phyloP scores from a whole-genome alignment of 1,284 basidiomycete genomes.

The Cutaneotrichosporon daszewskae region DNA sequence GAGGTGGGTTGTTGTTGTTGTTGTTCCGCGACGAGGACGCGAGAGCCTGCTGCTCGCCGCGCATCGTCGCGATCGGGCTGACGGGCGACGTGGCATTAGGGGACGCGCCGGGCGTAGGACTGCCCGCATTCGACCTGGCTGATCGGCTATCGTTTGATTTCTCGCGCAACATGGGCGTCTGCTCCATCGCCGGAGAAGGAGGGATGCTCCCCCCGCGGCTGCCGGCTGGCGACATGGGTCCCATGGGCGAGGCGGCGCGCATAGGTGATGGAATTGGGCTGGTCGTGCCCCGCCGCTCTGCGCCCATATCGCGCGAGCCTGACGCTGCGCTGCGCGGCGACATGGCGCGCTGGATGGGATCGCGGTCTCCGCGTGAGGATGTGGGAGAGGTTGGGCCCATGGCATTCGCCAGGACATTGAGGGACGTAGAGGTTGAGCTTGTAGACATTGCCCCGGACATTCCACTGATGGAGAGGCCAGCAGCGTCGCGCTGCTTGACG shows the following conservation, averaged over 20 bases:
- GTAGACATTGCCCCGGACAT: constrained; percentile 1
- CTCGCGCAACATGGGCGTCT: constrained; percentile 1
- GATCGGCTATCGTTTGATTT: constrained; percentile 2
- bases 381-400: background rate
- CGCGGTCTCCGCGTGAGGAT: too few relatives aligned
- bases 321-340: constrained; percentile 1
- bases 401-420: constrained; percentile 9
- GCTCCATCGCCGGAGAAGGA: constrained; percentile 1
- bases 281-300: background rate
- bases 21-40: background rate
- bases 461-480: too few relatives aligned
- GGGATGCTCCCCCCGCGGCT: constrained; percentile 1
- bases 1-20: background rate
- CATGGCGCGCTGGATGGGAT: too few relatives aligned
- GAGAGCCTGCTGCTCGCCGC: background rate
- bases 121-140: background rate
- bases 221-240: background rate
- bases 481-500: constrained; percentile 5
- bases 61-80: background rate
- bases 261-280: constrained; percentile 1
- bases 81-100: background rate
- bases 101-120: background rate
- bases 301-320: background rate
- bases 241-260: background rate
- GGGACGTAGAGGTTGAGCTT: constrained; percentile 12